A percentile compares a stretch with the other conserved stretches of the same genome.
phyloP scores from a whole-genome alignment of 805 yeast genomes.

The Candida maris region DNA sequence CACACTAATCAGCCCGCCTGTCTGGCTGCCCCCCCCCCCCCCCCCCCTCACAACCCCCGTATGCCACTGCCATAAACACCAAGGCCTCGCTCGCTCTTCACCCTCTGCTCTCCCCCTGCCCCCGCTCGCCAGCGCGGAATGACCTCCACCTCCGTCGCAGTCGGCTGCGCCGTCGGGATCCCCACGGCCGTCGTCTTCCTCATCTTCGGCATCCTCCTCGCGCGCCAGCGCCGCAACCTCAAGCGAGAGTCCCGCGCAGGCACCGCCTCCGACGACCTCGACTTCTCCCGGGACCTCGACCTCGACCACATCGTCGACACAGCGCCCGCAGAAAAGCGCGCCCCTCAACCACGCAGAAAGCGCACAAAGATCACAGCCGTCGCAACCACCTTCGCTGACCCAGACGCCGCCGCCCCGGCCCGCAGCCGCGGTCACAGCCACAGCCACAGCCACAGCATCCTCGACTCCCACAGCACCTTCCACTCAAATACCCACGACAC shows the following conservation, averaged over 20 bases:
- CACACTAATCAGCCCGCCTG: no score
- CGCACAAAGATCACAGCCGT: constrained; percentile 27
- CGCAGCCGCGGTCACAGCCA: constrained; percentile 1
- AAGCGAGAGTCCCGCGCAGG: constrained; percentile 33
- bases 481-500: constrained; percentile 6
- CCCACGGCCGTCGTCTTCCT: constrained; percentile 40
- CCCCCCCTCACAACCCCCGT: no score
- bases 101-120: no score
- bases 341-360: constrained; percentile 14
- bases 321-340: constrained; percentile 1
- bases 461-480: constrained; percentile 8
- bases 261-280: constrained; percentile 33
- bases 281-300: constrained; percentile 34
- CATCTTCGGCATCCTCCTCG: constrained; percentile 35
- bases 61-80: no score
- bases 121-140: no score
- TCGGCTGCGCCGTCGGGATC: constrained; percentile 52
- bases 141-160: constrained; percentile 36
- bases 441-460: constrained; percentile 2
- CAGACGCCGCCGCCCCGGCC: neutral
- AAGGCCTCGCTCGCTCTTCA: no score
- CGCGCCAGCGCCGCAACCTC: constrained; percentile 35
- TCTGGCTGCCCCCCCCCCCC: no score
- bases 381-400: constrained; percentile 11
- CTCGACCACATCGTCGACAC: constrained; percentile 29